Conservation (phyloP, 148 eudicot species). For the Rhododendron henanense region DNA sequence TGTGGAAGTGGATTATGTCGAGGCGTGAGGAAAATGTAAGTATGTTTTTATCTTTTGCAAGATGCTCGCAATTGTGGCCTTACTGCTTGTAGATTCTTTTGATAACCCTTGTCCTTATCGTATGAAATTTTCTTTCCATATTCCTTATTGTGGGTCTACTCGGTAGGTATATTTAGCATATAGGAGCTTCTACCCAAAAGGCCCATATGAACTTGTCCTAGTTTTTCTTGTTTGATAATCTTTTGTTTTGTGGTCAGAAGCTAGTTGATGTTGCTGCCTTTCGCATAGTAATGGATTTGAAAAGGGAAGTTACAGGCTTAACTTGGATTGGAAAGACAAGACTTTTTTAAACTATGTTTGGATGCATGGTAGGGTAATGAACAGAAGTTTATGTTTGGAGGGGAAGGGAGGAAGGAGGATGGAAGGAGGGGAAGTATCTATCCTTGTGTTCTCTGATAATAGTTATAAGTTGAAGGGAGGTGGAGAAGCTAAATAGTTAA, state of each 20-base stretch:
- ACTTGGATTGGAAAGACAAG: background rate
- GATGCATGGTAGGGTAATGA: background rate
- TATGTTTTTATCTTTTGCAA: background rate
- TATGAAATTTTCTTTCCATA: background rate
- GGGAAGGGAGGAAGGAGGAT: background rate
- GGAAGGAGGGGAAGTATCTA: background rate
- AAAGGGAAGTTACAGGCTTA: background rate
- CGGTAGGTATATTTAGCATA: background rate
- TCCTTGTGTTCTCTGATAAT: background rate
- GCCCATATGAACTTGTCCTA: background rate
- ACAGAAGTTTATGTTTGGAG: background rate
- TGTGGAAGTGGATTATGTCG: constrained; percentile 53
- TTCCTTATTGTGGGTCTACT: background rate
- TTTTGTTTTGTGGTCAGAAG: background rate
- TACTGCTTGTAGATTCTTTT: background rate
- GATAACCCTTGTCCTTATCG: background rate
- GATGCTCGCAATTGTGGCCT: background rate
- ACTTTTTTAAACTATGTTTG: background rate
- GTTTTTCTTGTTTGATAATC: background rate
- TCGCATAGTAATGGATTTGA: background rate
- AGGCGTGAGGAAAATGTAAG: constrained; percentile 36
- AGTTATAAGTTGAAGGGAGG: background rate
- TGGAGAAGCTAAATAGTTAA: background rate
- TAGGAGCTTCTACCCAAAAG: background rate
- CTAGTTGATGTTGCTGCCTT: background rate